Conservation (phyloP, 2,329 filamentous ascomycete species). For the Chrysosporium keratinophilum region DNA sequence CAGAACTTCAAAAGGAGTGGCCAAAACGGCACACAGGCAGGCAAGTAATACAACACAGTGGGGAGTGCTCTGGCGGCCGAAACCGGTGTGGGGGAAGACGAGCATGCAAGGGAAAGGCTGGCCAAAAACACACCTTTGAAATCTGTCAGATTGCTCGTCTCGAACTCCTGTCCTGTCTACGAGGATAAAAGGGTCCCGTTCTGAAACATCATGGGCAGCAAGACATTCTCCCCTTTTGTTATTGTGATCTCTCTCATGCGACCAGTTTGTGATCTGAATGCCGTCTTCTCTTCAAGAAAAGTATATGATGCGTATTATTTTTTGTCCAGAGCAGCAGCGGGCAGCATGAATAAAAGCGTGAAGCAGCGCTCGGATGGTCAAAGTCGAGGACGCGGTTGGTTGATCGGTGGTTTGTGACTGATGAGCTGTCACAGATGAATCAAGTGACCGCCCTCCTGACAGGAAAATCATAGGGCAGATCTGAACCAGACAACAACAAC, state of each 20-base stretch:
- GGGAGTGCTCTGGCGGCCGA: neutral
- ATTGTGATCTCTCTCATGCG: neutral
- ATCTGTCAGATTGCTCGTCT: neutral
- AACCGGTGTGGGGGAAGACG: neutral
- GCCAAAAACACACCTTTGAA: neutral
- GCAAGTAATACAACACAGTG: too few species aligned
- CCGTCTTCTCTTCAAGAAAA: neutral
- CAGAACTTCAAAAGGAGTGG: too few species aligned
- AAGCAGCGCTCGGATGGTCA: neutral
- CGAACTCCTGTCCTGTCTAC: neutral
- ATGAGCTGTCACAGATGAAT: constrained; percentile 12
- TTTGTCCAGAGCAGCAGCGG: too few species aligned
- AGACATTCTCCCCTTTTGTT: neutral
- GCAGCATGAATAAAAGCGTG: neutral
- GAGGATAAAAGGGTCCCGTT: neutral
- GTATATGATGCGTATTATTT: neutral
- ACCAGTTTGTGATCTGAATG: neutral
- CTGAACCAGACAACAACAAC: neutral
- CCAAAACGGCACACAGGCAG: too few species aligned
- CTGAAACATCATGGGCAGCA: constrained; percentile 1
- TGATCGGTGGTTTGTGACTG: neutral
- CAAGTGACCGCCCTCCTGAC: constrained; percentile 12
- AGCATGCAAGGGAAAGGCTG: neutral
- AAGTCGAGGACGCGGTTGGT: neutral
- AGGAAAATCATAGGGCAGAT: constrained; percentile 12